A percentile compares a stretch with the other conserved stretches of the same genome.
phyloP scores from a whole-genome alignment of 495 filamentous ascomycete species.

The Tuber brumale region DNA sequence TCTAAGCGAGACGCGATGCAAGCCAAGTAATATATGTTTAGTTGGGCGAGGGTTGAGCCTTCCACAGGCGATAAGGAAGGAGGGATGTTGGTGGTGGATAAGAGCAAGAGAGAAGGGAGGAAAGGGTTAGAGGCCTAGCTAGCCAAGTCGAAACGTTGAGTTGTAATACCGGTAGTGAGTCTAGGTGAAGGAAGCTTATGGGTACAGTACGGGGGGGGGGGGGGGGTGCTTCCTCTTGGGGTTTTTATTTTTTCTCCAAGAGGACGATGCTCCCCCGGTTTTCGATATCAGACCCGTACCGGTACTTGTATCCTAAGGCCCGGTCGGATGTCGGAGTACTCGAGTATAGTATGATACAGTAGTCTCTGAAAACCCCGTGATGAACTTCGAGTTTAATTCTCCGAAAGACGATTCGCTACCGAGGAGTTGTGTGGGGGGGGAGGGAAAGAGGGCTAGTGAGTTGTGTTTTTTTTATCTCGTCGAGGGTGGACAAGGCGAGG shows the following conservation, averaged over 20 bases:
- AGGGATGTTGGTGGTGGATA: not conserved
- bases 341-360: not conserved
- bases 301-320: not conserved
- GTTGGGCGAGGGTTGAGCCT: not conserved
- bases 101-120: not conserved
- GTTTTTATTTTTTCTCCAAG: not conserved
- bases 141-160: not conserved
- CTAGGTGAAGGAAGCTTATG: not conserved
- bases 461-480: not conserved
- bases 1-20: conserved; percentile 6
- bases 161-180: no score
- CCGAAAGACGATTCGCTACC: not conserved
- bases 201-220: not conserved
- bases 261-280: not conserved
- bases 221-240: not conserved
- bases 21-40: not conserved
- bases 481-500: not conserved
- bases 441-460: not conserved
- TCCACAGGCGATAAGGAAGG: not conserved
- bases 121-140: not conserved
- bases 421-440: not conserved
- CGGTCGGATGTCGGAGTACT: not conserved
- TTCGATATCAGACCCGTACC: not conserved
- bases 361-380: not conserved
- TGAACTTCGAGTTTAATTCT: not conserved